Percentiles rank a stretch among this genome's conserved stretches.
These are phyloP conservation scores for Solanum verrucosum DNA, from an alignment of 257 asterid genomes.

Conservation along the genomic window DNA sequence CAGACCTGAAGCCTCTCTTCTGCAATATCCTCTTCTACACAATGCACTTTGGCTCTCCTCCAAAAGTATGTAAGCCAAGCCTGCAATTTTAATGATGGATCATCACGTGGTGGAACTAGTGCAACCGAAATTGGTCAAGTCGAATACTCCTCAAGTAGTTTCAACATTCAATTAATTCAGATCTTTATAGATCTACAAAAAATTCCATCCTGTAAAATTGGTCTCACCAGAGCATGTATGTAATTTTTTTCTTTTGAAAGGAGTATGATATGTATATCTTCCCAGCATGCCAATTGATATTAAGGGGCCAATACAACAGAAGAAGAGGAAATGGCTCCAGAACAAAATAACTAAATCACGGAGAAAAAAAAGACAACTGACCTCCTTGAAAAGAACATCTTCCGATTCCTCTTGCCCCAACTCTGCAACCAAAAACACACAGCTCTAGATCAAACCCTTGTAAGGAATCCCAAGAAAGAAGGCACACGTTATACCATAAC, in stretches of 20 bases:
- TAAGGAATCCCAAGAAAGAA: not conserved
- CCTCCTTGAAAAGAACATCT: constrained; percentile 95
- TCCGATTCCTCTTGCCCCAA: constrained; percentile 80
- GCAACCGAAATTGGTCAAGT: not conserved
- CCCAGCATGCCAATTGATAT: not conserved
- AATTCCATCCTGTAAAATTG: not conserved
- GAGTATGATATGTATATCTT: not conserved
- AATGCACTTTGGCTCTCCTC: constrained; percentile 93
- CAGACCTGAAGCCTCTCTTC: constrained; percentile 85
- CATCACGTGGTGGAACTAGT: not conserved
- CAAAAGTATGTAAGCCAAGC: constrained; percentile 98
- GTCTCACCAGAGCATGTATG: not conserved
- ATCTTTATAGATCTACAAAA: not conserved
- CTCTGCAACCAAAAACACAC: constrained; percentile 49
- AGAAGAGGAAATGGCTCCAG: not conserved
- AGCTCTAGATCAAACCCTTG: not conserved
- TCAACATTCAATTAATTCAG: not conserved
- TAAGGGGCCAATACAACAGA: not conserved
- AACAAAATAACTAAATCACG: not conserved
- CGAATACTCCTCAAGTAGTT: not conserved
- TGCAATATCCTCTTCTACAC: constrained; percentile 95
- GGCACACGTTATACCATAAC: not conserved
- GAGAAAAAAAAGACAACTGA: constrained; percentile 7
- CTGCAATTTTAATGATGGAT: constrained; percentile 21
- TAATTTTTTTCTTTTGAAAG: not conserved